Evolutionary conservation across 257 asterid species (phyloP).

Genomic region (Gentiana dahurica): DNA sequence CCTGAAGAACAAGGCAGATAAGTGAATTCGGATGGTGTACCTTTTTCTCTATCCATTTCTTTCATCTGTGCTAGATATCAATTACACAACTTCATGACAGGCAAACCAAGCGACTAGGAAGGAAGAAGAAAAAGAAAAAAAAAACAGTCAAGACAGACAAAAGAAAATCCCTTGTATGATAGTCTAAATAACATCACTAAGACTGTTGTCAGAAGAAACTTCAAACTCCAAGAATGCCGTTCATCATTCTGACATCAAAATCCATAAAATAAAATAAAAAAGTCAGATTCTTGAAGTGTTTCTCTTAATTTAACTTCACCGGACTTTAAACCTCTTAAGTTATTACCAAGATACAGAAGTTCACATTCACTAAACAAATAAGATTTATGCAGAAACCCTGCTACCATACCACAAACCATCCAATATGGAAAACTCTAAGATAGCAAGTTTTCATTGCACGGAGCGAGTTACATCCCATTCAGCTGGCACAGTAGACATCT

Average conservation of each 20-base stretch:
- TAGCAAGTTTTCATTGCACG: too few species aligned
- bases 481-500: too few species aligned
- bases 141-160: background rate
- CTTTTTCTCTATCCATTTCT: background rate
- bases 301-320: background rate
- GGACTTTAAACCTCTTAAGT: background rate
- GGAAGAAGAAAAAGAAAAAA: background rate
- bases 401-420: background rate
- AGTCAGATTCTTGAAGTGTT: too few species aligned
- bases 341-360: background rate
- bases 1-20: slow-evolving; percentile 29
- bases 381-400: background rate
- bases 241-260: background rate
- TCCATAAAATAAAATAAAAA: background rate
- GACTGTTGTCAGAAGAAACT: background rate
- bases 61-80: background rate
- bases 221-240: too few species aligned
- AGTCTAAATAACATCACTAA: background rate
- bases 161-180: background rate
- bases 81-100: background rate
- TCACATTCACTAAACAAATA: background rate
- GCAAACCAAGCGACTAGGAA: background rate
- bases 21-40: background rate
- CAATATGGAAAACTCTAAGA: too few species aligned
- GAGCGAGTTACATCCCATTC: too few species aligned